These are phyloP conservation scores for Orbilia blumenaviensis DNA, from an alignment of 2,329 filamentous ascomycete species.

Conservation along the genomic window DNA sequence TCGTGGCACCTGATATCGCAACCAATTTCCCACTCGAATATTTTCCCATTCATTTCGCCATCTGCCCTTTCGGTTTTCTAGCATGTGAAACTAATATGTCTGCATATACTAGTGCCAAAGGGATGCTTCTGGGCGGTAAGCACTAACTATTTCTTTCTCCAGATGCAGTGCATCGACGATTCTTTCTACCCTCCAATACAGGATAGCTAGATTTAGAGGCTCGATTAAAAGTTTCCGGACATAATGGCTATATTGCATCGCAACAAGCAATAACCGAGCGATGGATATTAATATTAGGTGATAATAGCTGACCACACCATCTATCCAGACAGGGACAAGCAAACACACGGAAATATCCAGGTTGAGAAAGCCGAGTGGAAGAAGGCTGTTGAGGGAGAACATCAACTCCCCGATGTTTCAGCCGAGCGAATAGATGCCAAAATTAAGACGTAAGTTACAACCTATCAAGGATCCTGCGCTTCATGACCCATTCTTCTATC, in stretches of 20 bases:
- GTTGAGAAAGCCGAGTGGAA: slow-evolving; percentile 33
- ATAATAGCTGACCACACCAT: background rate
- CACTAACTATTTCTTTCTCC: background rate
- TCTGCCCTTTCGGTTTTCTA: slow-evolving; percentile 6
- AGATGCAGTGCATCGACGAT: background rate
- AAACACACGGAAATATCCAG: slow-evolving; percentile 19
- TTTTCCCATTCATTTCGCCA: background rate
- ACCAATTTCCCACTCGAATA: slow-evolving; percentile 5
- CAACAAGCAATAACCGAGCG: background rate
- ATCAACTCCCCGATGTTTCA: slow-evolving; percentile 42
- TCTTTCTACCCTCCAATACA: background rate
- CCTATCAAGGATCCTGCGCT: slow-evolving; percentile 19
- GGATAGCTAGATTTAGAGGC: slow-evolving; percentile 16
- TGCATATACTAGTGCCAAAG: slow-evolving; percentile 3
- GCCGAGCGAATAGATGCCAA: slow-evolving; percentile 36
- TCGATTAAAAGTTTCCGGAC: slow-evolving; percentile 14
- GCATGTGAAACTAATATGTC: slow-evolving; percentile 32
- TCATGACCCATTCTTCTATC: background rate
- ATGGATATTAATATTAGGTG: background rate
- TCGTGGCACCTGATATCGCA: slow-evolving; percentile 48
- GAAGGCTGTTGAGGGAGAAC: slow-evolving; percentile 20
- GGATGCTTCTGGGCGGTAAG: slow-evolving; percentile 37
- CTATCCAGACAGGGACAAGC: slow-evolving; percentile 3
- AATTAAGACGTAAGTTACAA: slow-evolving; percentile 20
- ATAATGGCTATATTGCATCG: background rate